These are phyloP conservation scores for Cornus suecica DNA, from an alignment of 148 eudicot genomes.

Conservation along the genomic window DNA sequence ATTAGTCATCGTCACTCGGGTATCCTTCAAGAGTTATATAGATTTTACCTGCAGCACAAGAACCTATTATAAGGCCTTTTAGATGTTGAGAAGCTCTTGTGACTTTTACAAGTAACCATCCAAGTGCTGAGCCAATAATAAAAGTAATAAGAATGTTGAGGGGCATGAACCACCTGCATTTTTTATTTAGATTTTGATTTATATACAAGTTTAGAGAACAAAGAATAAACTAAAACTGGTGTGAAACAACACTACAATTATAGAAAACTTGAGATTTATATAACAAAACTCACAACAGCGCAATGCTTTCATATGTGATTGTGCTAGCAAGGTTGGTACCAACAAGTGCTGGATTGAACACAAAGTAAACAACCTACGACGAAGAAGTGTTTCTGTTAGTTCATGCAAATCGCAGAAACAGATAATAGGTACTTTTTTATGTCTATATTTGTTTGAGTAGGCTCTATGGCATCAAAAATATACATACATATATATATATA, in stretches of 20 bases:
- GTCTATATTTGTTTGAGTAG: neutral
- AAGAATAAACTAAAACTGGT: neutral
- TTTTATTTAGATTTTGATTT: neutral
- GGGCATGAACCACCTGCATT: constrained; percentile 54
- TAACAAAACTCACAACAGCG: constrained; percentile 26
- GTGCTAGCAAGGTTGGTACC: constrained; percentile 39
- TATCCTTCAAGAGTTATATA: too few species aligned
- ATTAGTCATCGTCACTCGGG: too few species aligned
- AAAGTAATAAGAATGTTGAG: constrained; percentile 39
- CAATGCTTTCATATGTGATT: constrained; percentile 29
- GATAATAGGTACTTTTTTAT: neutral
- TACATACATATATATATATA: too few species aligned
- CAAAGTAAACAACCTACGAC: constrained; percentile 39
- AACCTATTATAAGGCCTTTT: constrained; percentile 41
- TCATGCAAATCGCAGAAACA: neutral
- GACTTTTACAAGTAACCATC: constrained; percentile 37
- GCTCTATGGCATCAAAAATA: neutral
- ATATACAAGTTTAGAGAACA: neutral
- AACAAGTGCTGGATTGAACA: constrained; percentile 47
- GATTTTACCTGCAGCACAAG: constrained; percentile 44
- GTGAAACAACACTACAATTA: neutral
- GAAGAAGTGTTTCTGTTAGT: neutral
- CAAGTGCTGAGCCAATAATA: constrained; percentile 38
- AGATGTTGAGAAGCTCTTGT: constrained; percentile 41
- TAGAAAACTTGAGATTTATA: neutral